Conservation (phyloP, 129 eudicot genomes). For the Cynara cardunculus region DNA sequence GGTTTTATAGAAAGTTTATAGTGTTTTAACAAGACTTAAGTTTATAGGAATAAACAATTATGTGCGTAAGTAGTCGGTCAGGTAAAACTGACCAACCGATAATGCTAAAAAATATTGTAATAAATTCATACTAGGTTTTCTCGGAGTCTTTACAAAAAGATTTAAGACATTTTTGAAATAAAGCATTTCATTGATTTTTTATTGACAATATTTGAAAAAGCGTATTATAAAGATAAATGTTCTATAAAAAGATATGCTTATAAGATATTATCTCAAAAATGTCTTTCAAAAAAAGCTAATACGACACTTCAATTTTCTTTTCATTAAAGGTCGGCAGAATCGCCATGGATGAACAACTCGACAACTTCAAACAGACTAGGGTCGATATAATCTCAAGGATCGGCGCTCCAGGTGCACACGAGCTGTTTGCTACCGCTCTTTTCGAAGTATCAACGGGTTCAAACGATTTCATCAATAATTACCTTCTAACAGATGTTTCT, state of each 20-base stretch:
- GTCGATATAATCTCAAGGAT: constrained; percentile 42
- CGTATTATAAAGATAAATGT: neutral
- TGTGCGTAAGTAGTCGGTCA: no score
- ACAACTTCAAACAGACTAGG: constrained; percentile 68
- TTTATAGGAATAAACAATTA: no score
- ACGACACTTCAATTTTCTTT: neutral
- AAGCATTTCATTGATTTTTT: neutral
- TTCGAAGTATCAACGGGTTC: constrained; percentile 65
- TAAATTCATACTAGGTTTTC: no score
- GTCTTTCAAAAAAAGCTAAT: neutral
- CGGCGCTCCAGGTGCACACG: constrained; percentile 45
- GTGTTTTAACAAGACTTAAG: neutral
- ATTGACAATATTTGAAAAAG: neutral
- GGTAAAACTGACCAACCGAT: no score
- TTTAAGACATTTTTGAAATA: neutral
- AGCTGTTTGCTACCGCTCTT: constrained; percentile 43
- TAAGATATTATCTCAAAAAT: no score
- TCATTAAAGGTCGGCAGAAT: constrained; percentile 57
- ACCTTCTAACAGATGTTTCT: constrained; percentile 45
- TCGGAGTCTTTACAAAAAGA: neutral
- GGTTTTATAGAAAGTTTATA: neutral
- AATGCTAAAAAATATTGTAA: no score
- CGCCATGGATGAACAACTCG: constrained; percentile 62
- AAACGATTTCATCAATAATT: constrained; percentile 79
- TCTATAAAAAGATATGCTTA: no score